Evolutionary conservation across 2,329 filamentous ascomycete species (phyloP).

Genomic region (Ophiostoma sp.): DNA sequence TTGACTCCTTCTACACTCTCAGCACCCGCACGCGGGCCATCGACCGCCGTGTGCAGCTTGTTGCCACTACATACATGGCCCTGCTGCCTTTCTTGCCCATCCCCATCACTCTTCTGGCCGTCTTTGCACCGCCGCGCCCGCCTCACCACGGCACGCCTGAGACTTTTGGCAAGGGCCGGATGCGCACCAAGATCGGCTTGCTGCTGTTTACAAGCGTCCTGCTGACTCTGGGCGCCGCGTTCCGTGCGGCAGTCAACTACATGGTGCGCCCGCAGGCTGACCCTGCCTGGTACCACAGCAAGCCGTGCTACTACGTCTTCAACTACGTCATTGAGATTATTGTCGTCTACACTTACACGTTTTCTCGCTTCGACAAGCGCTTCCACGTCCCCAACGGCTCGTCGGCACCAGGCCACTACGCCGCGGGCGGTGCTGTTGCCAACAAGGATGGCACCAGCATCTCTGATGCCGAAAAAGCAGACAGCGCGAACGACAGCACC

Average conservation of each 20-base stretch:
- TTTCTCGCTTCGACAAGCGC: conserved; percentile 64
- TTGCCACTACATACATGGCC: conserved; percentile 56
- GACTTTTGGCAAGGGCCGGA: conserved; percentile 61
- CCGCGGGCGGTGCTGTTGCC: conserved; percentile 23
- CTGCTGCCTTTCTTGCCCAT: conserved; percentile 62
- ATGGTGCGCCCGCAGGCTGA: conserved; percentile 43
- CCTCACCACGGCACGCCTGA: conserved; percentile 38
- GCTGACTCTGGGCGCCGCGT: conserved; percentile 63
- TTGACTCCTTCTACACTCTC: conserved; percentile 64
- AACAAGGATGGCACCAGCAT: conserved; percentile 1
- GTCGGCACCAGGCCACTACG: conserved; percentile 50
- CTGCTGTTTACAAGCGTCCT: conserved; percentile 54
- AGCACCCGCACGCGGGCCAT: conserved; percentile 42
- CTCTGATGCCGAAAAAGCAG: conserved; percentile 4
- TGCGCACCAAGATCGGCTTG: conserved; percentile 61
- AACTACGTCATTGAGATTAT: conserved; percentile 70
- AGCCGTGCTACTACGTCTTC: conserved; percentile 72
- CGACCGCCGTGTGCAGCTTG: conserved; percentile 60
- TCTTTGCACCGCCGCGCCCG: conserved; percentile 41
- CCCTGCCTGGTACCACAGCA: conserved; percentile 65
- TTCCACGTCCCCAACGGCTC: conserved; percentile 71
- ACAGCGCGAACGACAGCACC: conserved; percentile 1
- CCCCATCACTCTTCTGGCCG: conserved; percentile 45
- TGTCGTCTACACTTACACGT: conserved; percentile 61
- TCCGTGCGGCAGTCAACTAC: conserved; percentile 58